These are phyloP conservation scores for Astragalus membranaceus DNA, from an alignment of 306 rosid genomes.

Conservation along the genomic window DNA sequence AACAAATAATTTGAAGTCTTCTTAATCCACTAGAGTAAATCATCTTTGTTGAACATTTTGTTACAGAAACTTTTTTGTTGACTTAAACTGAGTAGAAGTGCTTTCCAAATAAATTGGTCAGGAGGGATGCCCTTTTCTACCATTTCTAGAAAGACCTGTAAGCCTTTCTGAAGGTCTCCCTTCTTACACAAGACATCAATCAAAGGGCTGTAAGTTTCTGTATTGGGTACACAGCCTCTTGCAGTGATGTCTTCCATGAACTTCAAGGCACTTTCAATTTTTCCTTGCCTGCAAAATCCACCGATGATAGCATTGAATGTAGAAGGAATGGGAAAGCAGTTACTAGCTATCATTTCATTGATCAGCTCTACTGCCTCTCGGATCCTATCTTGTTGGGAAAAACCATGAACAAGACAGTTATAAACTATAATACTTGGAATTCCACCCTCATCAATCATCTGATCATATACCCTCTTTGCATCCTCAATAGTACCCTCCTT, in stretches of 20 bases:
- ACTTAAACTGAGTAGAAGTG: conserved; percentile 34
- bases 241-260: conserved; percentile 49
- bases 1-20: conserved; percentile 7
- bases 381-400: conserved; percentile 36
- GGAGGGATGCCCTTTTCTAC: conserved; percentile 46
- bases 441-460: conserved; percentile 49
- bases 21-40: conserved; percentile 15
- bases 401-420: conserved; percentile 40
- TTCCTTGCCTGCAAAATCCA: conserved; percentile 48
- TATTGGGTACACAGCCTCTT: conserved; percentile 47
- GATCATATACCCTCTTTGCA: conserved; percentile 52
- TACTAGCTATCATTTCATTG: conserved; percentile 53
- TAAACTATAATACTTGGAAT: conserved; percentile 57
- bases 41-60: conserved; percentile 11
- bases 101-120: conserved; percentile 44
- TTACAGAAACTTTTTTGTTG: conserved; percentile 32
- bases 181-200: conserved; percentile 40
- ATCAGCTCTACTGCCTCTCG: conserved; percentile 56
- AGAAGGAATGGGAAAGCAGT: conserved; percentile 46
- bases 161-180: conserved; percentile 51
- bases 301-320: conserved; percentile 52
- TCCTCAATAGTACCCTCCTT: conserved; percentile 39
- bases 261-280: conserved; percentile 45
- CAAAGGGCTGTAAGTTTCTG: conserved; percentile 40
- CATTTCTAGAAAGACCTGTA: conserved; percentile 40